phyloP scores from a whole-genome alignment of 805 yeast genomes.

The Brettanomyces anomalus region DNA sequence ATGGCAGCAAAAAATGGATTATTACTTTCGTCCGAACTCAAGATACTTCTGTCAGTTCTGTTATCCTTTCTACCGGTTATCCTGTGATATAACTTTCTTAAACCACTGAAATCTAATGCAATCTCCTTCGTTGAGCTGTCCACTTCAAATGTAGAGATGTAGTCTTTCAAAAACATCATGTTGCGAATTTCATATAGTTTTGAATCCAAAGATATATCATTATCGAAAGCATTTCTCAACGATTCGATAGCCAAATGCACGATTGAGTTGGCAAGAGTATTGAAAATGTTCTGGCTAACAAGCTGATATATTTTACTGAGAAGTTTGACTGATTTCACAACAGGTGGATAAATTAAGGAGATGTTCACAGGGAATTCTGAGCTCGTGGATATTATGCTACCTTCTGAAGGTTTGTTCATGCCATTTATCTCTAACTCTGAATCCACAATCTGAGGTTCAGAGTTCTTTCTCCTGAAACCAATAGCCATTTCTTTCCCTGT shows the following conservation, averaged over 20 bases:
- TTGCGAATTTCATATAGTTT: constrained; percentile 65
- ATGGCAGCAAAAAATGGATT: constrained; percentile 42
- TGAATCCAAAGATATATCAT: constrained; percentile 47
- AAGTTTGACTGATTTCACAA: constrained; percentile 57
- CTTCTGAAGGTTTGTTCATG: not conserved
- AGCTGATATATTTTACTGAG: constrained; percentile 74
- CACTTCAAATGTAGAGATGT: constrained; percentile 68
- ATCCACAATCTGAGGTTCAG: not conserved
- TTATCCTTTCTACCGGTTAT: constrained; percentile 7
- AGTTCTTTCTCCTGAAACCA: constrained; percentile 32
- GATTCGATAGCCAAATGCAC: constrained; percentile 70
- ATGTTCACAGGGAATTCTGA: constrained; percentile 4
- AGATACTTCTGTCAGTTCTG: not conserved
- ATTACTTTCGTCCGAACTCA: not conserved
- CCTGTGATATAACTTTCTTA: constrained; percentile 35
- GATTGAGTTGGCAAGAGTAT: constrained; percentile 80
- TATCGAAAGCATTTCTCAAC: constrained; percentile 42
- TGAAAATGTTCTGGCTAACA: constrained; percentile 70
- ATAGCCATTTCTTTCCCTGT: constrained; percentile 58
- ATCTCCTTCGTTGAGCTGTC: constrained; percentile 66
- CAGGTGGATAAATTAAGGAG: constrained; percentile 49
- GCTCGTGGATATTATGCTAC: constrained; percentile 1
- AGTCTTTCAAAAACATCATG: constrained; percentile 59
- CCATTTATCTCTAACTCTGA: constrained; percentile 1
- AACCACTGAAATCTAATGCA: constrained; percentile 73